Evolutionary conservation across 345 rosid genomes (phyloP), one percentile per base, ranked within the genome.

Genomic region (Salix exigua): DNA sequence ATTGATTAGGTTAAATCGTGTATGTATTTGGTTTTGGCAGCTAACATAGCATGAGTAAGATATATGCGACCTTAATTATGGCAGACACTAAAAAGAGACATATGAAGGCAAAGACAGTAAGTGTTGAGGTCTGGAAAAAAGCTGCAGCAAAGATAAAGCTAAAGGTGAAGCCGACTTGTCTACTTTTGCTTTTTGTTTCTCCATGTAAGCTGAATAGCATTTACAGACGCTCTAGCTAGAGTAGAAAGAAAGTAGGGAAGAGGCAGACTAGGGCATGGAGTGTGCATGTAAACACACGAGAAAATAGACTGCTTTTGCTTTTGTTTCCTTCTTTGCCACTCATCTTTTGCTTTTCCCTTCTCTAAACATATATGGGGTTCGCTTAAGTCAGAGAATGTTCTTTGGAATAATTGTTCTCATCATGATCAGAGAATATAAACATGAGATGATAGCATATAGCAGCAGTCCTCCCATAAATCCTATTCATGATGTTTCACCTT

Each of bases 101-200:
- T 7, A 13, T 26, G 55, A 62, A 53, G 51, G 14, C 63, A 69
- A 65, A 81, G 73, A 64, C 48, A 64, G 51, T 75, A 82, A 64
- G 51, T 75, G 85, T 79, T 68, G 62, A 66, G 79, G 72, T 73
- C 42, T 63, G 66, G 28, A 55, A 55, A 35, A 75, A 44, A 38
- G 35, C 17, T 68, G 75, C 60, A 38, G 69, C 75, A 77, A 75
- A 73, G 80, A 65, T 53, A 84, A 81, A 84, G 86, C 21, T 37
- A 78, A 81, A 81, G 75, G 70, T 75, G 86, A 78, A 72, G 73
- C 76, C 73, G 68, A 64, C 80, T 46, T 4, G 31, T 75, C 78
- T 62, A 17, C 82, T 78, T 78, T 78, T 74, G 77, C 77, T 81
- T 78, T 35, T 78, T 75, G 21, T 30, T 70, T 68, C 66, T 69